Evolutionary conservation across 768 basidiomycete genomes (phyloP), one percentile per base, ranked within the genome.

Genomic region (Russula compacta): DNA sequence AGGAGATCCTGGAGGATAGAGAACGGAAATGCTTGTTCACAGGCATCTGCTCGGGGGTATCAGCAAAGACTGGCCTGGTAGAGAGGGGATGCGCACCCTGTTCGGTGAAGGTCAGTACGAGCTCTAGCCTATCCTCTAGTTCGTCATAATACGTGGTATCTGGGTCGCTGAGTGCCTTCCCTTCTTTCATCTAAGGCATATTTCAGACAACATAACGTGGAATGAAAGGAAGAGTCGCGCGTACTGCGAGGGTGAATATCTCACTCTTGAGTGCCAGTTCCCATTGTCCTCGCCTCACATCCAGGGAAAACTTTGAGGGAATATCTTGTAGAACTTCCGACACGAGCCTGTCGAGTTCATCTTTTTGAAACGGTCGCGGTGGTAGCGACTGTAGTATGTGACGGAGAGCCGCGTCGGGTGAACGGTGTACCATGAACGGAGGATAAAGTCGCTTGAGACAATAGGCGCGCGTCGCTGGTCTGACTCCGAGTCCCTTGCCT

Each of bases 1-100:
- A 95, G 76, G 19, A 95, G 77, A 67, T 92, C 90, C 69, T 91
- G 86, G 1, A 93, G 80, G 14, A 89, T 77, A 38, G 76, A 76
- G 63, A 93, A 84, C 1, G 90, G 85, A 64, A 92, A 85, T 2
- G 79, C 79, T 43, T 79, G 77, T 64, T 93, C 91, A 67, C 86
- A 89, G n/a, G 84, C 86, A 68, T 90, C 89, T 90, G 64, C 6
- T 44, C 39, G 59, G 61, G 32, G 52, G 62, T 60, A 35, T 63
- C 11, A 59, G 47, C 19, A 56, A 24, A 15, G 47, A 33, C 47
- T 48, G 32, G 53, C 52, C 39, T 38, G 49, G 11, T 32, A 62
- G 21, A 3, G 51, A 21, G 32, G 9, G 32, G 44, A 52, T 7
- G 73, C 82, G 61, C 67, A 85, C 89, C 88, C 51, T 83, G 81